Percentiles rank a stretch among this genome's conserved stretches.
phyloP scores from a whole-genome alignment of 495 filamentous ascomycete species.

The Podospora comata region DNA sequence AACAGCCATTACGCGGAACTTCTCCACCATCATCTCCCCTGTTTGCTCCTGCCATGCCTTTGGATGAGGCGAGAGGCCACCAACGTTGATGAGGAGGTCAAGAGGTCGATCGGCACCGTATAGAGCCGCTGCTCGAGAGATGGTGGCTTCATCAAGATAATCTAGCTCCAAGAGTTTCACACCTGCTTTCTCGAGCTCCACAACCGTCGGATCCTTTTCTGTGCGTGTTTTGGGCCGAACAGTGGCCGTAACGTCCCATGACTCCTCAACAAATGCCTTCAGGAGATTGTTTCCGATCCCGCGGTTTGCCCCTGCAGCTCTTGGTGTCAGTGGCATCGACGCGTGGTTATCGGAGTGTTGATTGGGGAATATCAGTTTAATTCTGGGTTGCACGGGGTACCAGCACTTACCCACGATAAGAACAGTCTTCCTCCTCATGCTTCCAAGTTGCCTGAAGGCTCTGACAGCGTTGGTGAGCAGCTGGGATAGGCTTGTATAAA shows the following conservation, averaged over 20 bases:
- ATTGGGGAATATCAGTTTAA: no score
- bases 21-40: not conserved
- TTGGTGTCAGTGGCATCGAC: no score
- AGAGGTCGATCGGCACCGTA: not conserved
- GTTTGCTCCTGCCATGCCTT: not conserved
- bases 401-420: no score
- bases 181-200: not conserved
- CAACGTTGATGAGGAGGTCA: slow-evolving; percentile 5
- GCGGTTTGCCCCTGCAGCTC: not conserved
- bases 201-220: not conserved
- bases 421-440: no score
- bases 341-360: no score
- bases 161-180: not conserved
- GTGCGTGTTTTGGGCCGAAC: not conserved
- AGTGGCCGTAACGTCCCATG: not conserved
- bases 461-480: no score
- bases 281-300: not conserved
- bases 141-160: not conserved
- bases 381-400: no score
- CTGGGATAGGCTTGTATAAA: no score
- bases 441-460: no score
- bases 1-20: slow-evolving; percentile 2
- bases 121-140: not conserved
- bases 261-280: not conserved
- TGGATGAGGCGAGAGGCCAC: not conserved